These are phyloP conservation scores for Lachnellula occidentalis DNA, from an alignment of 2,329 filamentous ascomycete species.

Conservation along the genomic window DNA sequence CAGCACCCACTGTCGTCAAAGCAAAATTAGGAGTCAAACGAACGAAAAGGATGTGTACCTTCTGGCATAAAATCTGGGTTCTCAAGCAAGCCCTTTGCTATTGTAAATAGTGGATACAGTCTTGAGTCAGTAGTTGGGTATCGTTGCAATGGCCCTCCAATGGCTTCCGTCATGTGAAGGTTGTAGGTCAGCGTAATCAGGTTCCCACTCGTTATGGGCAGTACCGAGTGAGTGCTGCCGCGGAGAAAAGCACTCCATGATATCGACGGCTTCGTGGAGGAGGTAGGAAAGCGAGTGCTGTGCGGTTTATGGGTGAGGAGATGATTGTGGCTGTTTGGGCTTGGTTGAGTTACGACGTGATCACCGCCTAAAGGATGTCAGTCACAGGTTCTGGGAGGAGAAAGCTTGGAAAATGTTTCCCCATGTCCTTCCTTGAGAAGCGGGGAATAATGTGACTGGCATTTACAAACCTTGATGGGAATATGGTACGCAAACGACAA, in stretches of 20 bases:
- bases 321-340: constrained; percentile 6
- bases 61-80: constrained; percentile 34
- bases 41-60: constrained; percentile 24
- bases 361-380: constrained; percentile 18
- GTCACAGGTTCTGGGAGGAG: not conserved
- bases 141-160: constrained; percentile 21
- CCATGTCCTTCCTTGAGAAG: no score
- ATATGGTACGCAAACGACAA: constrained; percentile 45
- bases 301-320: constrained; percentile 4
- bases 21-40: not conserved
- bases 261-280: constrained; percentile 11
- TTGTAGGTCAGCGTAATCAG: constrained; percentile 57
- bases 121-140: constrained; percentile 29
- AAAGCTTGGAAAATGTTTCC: not conserved
- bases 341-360: constrained; percentile 9
- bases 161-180: constrained; percentile 39
- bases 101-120: constrained; percentile 33
- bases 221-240: constrained; percentile 48
- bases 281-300: constrained; percentile 4
- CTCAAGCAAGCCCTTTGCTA: constrained; percentile 29
- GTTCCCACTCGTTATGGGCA: constrained; percentile 45
- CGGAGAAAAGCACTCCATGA: constrained; percentile 49
- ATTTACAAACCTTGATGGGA: constrained; percentile 18
- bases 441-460: not conserved
- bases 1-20: not conserved